A percentile compares a stretch with the other conserved stretches of the same genome.
These are phyloP conservation scores for Phytophthora fragariaefolia DNA, from an alignment of 352 stramenopile genomes.

Conservation along the genomic window DNA sequence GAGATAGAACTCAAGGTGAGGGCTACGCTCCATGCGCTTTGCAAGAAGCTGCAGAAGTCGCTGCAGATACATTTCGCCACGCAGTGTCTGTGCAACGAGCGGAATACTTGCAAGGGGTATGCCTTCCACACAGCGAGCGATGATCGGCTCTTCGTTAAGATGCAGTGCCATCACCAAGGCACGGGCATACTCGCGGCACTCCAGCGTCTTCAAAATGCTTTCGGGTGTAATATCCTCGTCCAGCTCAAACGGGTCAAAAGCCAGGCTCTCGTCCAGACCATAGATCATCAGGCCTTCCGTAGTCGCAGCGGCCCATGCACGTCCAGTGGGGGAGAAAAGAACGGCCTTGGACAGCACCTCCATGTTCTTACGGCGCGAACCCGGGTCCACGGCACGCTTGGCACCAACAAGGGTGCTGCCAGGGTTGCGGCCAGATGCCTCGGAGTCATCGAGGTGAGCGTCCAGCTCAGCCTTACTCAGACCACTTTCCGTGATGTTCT, in stretches of 20 bases:
- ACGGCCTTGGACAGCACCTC: conserved; percentile 93
- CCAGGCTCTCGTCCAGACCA: conserved; percentile 94
- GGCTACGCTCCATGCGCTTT: conserved; percentile 92
- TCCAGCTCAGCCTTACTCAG: conserved; percentile 78
- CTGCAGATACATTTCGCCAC: conserved; percentile 90
- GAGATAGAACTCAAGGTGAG: conserved; percentile 98
- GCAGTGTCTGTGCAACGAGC: conserved; percentile 92
- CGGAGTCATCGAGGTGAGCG: conserved; percentile 57
- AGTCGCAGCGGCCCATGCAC: conserved; percentile 96
- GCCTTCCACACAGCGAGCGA: conserved; percentile 92
- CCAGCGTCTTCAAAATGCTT: conserved; percentile 89
- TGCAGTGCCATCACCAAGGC: conserved; percentile 97
- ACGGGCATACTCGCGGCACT: conserved; percentile 89
- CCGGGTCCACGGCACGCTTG: conserved; percentile 93
- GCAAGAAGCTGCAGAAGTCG: conserved; percentile 93
- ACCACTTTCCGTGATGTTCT: conserved; percentile 81
- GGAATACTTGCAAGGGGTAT: conserved; percentile 90
- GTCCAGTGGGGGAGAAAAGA: conserved; percentile 97
- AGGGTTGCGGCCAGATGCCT: conserved; percentile 29
- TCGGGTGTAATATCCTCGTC: conserved; percentile 98
- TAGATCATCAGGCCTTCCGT: conserved; percentile 99
- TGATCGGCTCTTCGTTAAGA: conserved; percentile 95
- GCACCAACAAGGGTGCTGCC: conserved; percentile 76
- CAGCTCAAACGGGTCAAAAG: conserved; percentile 99
- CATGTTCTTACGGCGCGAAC: conserved; percentile 85